Base-by-base conservation (phyloP, 75 land plant genomes). In the Sequoia sempervirens region DNA sequence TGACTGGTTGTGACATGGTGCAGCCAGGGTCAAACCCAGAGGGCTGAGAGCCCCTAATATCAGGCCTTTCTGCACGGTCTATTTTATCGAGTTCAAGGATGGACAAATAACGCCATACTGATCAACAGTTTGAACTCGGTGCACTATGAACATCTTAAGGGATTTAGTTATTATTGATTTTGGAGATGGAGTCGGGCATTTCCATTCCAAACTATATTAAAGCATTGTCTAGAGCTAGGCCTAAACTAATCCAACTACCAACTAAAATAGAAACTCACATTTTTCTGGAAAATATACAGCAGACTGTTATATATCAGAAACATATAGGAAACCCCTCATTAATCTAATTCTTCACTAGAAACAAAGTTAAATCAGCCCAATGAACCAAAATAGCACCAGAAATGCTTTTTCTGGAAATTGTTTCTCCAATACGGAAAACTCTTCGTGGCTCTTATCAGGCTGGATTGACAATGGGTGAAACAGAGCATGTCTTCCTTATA, bases 311-410 rank as follows among this genome's bases (percentile, higher is more conserved):
- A 70, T 11, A 43, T 45, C 30, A 45, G 28, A n/a, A 43, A 78
- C 30, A n/a, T 3, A 78, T 26, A 10, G 8, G 45, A 41, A 78
- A 43, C 28, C 1, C n/a, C 28, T 76, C 28, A 64, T 26, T 8
- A 75, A 26, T 76, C 80, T 41, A 26, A 43, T 38, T 76, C 72
- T 76, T 38, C 47, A 76, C 23, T 76, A 76, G 79, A 23, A 41
- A 47, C 23, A 76, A 43, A 40, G 17, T 76, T 76, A 76, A 18
- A 41, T 37, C 75, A 72, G 75, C 75, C 75, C 7, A 36, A 73
- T 73, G 75, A 15, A 3, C 79, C 28, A 20, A 18, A 76, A 23
- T 76, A 23, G 45, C 79, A 41, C 46, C 79, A 76, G 79, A 41
- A 76, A 76, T 41, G 43, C 28, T 45, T n/a, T n/a, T 50, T 23